phyloP scores from a whole-genome alignment of 257 asterid species.

The Scutellaria minor region DNA sequence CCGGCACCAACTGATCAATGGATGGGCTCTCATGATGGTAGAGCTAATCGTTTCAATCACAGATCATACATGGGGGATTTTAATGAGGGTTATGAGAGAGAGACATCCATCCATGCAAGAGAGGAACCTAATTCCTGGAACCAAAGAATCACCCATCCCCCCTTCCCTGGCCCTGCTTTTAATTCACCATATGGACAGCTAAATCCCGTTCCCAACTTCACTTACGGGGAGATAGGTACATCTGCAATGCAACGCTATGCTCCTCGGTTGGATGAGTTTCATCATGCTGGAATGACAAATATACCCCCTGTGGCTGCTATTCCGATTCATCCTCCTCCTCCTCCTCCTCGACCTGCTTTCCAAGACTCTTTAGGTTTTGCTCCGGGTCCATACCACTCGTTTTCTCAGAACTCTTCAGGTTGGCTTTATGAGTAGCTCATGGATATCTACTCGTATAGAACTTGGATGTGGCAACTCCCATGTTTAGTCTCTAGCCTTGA shows the following conservation, averaged over 20 bases:
- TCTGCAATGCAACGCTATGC: slow-evolving; percentile 60
- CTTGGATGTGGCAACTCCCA: background rate
- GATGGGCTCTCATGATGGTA: slow-evolving; percentile 37
- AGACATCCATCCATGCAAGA: too few species aligned
- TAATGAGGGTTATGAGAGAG: too few species aligned
- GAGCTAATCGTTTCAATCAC: slow-evolving; percentile 9
- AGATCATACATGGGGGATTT: too few species aligned
- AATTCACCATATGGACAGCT: too few species aligned
- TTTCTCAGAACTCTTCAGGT: slow-evolving; percentile 60
- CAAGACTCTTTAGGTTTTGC: slow-evolving; percentile 54
- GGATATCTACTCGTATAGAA: too few species aligned
- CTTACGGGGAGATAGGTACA: slow-evolving; percentile 36
- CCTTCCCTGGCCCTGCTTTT: slow-evolving; percentile 2
- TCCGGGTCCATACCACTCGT: slow-evolving; percentile 47
- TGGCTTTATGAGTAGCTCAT: slow-evolving; percentile 67
- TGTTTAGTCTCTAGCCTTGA: background rate
- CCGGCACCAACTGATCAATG: slow-evolving; percentile 33
- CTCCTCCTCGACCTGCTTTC: slow-evolving; percentile 35
- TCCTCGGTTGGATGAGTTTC: slow-evolving; percentile 56
- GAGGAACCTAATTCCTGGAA: slow-evolving; percentile 30
- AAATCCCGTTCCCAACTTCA: slow-evolving; percentile 25
- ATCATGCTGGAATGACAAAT: slow-evolving; percentile 39
- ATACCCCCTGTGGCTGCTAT: slow-evolving; percentile 34
- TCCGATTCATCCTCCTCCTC: slow-evolving; percentile 32
- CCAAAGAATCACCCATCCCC: slow-evolving; percentile 26